A percentile compares a stretch with the other conserved stretches of the same genome.
Conservation (phyloP, 371 early-diverging fungal species). For the Capniomyces stellatus region DNA sequence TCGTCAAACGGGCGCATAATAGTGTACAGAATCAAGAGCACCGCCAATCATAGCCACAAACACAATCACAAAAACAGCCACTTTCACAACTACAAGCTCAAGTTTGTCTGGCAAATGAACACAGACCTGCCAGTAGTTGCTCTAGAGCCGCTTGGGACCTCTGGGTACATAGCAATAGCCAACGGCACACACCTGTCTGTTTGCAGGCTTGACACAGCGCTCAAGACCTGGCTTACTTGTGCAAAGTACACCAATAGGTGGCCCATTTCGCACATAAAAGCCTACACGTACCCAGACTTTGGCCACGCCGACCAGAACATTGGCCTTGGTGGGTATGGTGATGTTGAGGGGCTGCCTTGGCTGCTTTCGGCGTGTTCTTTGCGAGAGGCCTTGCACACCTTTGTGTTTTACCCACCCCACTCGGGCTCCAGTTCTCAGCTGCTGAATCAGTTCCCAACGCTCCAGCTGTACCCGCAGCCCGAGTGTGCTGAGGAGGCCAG, state of each 20-base stretch:
- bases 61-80: neutral
- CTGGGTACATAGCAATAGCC: neutral
- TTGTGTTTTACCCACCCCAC: neutral
- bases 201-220: neutral
- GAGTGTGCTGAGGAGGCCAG: too few relatives aligned
- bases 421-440: too few relatives aligned
- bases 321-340: neutral
- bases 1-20: neutral
- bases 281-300: neutral
- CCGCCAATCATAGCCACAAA: too few relatives aligned
- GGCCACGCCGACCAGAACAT: neutral
- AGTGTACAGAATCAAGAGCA: neutral
- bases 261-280: neutral
- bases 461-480: too few relatives aligned
- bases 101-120: neutral
- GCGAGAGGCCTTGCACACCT: neutral
- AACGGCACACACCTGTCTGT: neutral
- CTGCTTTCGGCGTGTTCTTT: neutral
- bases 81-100: neutral
- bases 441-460: too few relatives aligned
- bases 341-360: neutral
- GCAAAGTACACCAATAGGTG: neutral
- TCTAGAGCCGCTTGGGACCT: neutral
- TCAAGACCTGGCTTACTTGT: neutral
- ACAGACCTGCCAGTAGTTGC: neutral